Conservation (phyloP, 257 asterid species). For the Jaltomata sinuosa region DNA sequence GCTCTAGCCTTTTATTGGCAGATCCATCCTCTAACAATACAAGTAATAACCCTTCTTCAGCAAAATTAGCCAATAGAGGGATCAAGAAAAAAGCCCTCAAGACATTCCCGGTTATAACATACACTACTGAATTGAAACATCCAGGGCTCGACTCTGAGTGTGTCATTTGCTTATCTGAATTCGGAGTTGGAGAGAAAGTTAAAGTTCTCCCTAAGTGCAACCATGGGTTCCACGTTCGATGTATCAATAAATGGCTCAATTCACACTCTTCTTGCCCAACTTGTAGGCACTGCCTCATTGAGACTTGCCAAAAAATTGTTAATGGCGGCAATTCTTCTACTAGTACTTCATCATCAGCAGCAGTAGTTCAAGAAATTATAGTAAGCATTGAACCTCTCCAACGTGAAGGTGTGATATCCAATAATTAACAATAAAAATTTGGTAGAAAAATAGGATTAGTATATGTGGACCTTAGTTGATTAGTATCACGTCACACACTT, state of each 20-base stretch:
- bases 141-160: background rate
- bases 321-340: background rate
- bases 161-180: background rate
- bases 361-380: background rate
- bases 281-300: background rate
- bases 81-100: background rate
- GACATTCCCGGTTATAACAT: background rate
- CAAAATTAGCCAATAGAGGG: background rate
- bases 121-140: background rate
- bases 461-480: background rate
- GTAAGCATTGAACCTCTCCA: background rate
- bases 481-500: background rate
- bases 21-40: background rate
- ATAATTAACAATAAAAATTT: background rate
- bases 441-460: background rate
- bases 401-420: background rate
- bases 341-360: background rate
- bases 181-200: background rate
- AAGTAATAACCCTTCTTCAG: background rate
- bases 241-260: background rate
- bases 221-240: background rate
- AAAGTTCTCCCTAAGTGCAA: background rate
- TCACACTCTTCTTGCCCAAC: background rate
- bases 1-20: background rate
- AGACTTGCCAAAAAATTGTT: background rate